Conservation (phyloP, 345 rosid genomes). For the Physaria fendleri region DNA sequence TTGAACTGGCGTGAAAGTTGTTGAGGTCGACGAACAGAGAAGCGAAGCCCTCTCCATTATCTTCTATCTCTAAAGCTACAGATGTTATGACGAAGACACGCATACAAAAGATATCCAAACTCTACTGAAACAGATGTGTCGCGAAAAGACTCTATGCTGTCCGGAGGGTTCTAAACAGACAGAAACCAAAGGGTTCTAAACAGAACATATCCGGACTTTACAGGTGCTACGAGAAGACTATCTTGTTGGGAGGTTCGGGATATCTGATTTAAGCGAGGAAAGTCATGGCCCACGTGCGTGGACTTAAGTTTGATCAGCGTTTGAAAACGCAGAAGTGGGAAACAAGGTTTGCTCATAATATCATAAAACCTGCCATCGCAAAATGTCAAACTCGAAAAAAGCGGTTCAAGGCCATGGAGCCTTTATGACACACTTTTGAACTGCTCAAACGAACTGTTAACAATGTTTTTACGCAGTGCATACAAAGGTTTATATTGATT, state of each 20-base stretch:
- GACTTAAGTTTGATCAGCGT: neutral
- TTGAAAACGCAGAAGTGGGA: neutral
- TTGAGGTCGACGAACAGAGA: constrained; percentile 37
- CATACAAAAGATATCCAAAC: neutral
- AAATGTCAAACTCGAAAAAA: neutral
- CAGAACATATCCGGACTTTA: too few species aligned
- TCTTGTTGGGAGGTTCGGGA: too few species aligned
- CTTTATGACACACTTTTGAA: too few species aligned
- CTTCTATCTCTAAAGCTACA: neutral
- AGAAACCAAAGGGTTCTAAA: too few species aligned
- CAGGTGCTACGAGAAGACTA: too few species aligned
- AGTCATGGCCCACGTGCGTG: neutral
- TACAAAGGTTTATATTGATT: neutral
- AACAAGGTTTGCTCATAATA: neutral
- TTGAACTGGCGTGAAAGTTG: constrained; percentile 23
- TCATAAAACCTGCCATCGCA: neutral
- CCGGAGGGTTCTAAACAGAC: too few species aligned
- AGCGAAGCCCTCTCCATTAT: constrained; percentile 43
- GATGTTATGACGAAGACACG: neutral
- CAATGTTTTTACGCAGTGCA: too few species aligned
- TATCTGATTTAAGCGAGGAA: too few species aligned
- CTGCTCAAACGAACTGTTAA: too few species aligned
- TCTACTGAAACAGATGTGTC: neutral
- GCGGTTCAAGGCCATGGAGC: neutral
- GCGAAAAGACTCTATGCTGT: neutral